A percentile compares a stretch with the other conserved stretches of the same genome.
Evolutionary conservation across 2,329 filamentous ascomycete species (phyloP).

Genomic region (Aspergillus melleus): DNA sequence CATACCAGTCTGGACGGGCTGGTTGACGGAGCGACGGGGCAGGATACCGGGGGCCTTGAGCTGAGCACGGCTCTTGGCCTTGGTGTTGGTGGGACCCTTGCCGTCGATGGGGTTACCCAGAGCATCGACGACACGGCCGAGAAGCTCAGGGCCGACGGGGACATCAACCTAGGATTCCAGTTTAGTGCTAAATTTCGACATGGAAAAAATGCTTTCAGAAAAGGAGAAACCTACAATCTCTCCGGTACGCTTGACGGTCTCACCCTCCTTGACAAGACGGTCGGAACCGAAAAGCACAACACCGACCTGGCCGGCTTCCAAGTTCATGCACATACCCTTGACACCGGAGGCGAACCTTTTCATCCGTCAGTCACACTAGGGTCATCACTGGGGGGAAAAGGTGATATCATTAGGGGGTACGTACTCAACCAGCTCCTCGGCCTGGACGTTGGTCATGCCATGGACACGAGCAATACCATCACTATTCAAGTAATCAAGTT

Average conservation of each 20-base stretch:
- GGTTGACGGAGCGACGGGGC: slow-evolving; percentile 92
- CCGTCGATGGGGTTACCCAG: slow-evolving; percentile 99
- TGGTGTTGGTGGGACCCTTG: slow-evolving; percentile 95
- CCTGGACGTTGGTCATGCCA: slow-evolving; percentile 99
- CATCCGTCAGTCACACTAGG: slow-evolving; percentile 26
- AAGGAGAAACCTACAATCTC: slow-evolving; percentile 75
- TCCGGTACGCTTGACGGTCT: slow-evolving; percentile 99
- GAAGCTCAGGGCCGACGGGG: slow-evolving; percentile 86
- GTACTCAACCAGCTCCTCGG: slow-evolving; percentile 99
- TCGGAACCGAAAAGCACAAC: slow-evolving; percentile 99
- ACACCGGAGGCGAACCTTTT: slow-evolving; percentile 95
- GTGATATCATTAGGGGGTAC: slow-evolving; percentile 44
- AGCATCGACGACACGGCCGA: slow-evolving; percentile 97
- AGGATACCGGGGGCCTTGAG: slow-evolving; percentile 99
- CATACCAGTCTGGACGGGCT: slow-evolving; percentile 98
- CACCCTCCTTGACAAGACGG: slow-evolving; percentile 98
- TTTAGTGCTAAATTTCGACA: background rate
- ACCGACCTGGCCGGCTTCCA: slow-evolving; percentile 99
- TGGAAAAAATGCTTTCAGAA: background rate
- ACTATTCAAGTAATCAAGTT: slow-evolving; percentile 56
- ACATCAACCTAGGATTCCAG: slow-evolving; percentile 75
- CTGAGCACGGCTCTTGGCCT: slow-evolving; percentile 91
- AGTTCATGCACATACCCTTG: slow-evolving; percentile 99
- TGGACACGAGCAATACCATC: slow-evolving; percentile 99
- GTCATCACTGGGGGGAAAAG: slow-evolving; percentile 14